Evolutionary conservation across 208 protist species (phyloP), one percentile per base, ranked within the genome.

Genomic region (Trypanosoma lewisi): DNA sequence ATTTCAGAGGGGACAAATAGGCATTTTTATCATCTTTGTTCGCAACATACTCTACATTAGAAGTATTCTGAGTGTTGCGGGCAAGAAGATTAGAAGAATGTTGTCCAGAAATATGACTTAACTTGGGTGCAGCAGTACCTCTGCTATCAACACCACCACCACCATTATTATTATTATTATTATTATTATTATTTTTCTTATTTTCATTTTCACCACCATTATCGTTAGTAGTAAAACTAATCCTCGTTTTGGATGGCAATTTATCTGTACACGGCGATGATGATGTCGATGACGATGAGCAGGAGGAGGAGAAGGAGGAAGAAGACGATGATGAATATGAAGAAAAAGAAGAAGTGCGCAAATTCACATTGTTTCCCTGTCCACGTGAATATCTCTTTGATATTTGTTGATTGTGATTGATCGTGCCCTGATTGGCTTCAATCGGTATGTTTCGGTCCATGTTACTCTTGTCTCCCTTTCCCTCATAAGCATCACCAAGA

Each of bases 241-340:
- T 17, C 14, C 33, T 30, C 19, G 2, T 45, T 21, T 31, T 50
- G 1, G 11, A 9, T 50, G 45, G 45, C 27, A 23, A 7, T 37
- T 33, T 2, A 23, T 41, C 30, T 14, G 25, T 21, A 53, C 27
- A 36, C 12, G 16, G 30, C 12, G 16, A 42, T 19, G 49, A 56
- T 19, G 34, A 65, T 23, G 48, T 14, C n/a, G 23, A 19, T 51
- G 61, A 53, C 39, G 37, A 49, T 28, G 41, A 36, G 16, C 0
- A 4, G 41, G 39, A 37, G 14, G 39, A 44, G 14, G 39, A 5
- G 14, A 49, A 66, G 17, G 60, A 66, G n/a, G 48, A 54, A 49
- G 60, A 66, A 49, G 21, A 56, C n/a, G n/a, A n/a, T 36, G 41
- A 62, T 37, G 44, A 27, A 30, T 23, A 30, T 25, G 60, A 66